Percentiles rank a stretch among this genome's conserved stretches.
phyloP scores from a whole-genome alignment of 164 flowering plant genomes.

The Piper longum region DNA sequence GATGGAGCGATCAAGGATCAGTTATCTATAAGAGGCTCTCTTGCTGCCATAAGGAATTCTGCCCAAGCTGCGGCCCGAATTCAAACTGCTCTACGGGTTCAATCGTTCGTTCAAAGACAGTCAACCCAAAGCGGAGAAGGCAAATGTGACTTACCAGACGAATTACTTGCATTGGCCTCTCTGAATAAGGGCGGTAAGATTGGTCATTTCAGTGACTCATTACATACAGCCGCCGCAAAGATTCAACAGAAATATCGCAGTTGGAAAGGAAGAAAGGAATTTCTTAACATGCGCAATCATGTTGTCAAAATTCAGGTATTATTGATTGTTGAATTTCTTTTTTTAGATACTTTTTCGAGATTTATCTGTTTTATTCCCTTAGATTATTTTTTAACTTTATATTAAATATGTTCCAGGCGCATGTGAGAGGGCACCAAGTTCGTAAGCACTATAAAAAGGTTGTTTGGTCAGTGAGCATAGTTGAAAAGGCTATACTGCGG shows the following conservation, averaged over 20 bases:
- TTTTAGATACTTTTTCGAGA: not conserved
- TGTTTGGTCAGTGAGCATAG: constrained; percentile 71
- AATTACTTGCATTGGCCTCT: constrained; percentile 28
- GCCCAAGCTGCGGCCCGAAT: constrained; percentile 59
- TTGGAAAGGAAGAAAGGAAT: constrained; percentile 57
- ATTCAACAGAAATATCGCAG: constrained; percentile 66
- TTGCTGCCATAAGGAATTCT: constrained; percentile 53
- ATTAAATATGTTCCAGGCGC: constrained; percentile 35
- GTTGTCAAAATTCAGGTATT: constrained; percentile 67
- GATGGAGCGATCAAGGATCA: constrained; percentile 16
- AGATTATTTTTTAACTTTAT: too few species aligned
- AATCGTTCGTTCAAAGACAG: constrained; percentile 39
- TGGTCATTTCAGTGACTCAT: constrained; percentile 31
- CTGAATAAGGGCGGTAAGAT: constrained; percentile 21
- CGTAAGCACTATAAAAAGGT: constrained; percentile 55
- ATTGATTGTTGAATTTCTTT: not conserved
- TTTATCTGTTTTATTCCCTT: too few species aligned
- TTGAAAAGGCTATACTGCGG: constrained; percentile 79
- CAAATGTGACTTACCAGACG: constrained; percentile 20
- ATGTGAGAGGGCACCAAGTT: constrained; percentile 74
- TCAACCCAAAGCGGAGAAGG: constrained; percentile 14
- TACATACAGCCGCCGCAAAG: constrained; percentile 45
- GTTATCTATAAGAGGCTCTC: constrained; percentile 29
- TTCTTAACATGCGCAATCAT: constrained; percentile 38
- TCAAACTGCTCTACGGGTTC: constrained; percentile 39